phyloP scores from a whole-genome alignment of 306 rosid species.

The Lablab purpureus region DNA sequence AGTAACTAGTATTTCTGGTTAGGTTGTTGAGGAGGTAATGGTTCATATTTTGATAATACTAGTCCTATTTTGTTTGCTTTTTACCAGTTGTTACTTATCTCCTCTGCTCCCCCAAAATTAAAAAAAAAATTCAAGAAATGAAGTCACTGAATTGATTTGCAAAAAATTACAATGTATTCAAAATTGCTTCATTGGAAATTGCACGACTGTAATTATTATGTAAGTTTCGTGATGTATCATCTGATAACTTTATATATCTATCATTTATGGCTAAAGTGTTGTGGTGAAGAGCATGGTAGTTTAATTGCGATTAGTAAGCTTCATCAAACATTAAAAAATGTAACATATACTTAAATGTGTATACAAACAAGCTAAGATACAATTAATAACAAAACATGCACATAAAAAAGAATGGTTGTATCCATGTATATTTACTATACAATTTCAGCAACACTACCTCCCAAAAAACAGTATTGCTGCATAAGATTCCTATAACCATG shows the following conservation, averaged over 20 bases:
- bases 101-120: no score
- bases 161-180: slow-evolving; percentile 16
- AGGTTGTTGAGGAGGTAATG: not conserved
- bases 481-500: no score
- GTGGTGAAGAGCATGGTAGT: slow-evolving; percentile 21
- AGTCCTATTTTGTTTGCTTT: not conserved
- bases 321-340: no score
- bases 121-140: not conserved
- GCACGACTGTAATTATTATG: not conserved
- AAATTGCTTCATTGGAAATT: not conserved
- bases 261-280: slow-evolving; percentile 15
- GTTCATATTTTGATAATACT: not conserved
- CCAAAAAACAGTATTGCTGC: no score
- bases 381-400: no score
- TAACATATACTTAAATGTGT: no score
- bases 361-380: no score
- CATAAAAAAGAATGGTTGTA: no score
- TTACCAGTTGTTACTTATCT: not conserved
- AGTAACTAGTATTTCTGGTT: slow-evolving; percentile 12
- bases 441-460: no score
- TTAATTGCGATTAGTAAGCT: no score
- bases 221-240: not conserved
- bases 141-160: slow-evolving; percentile 4
- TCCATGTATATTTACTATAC: no score
- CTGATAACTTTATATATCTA: not conserved